Conservation (phyloP, 305 asterid species). For the Rubia peregrina region DNA sequence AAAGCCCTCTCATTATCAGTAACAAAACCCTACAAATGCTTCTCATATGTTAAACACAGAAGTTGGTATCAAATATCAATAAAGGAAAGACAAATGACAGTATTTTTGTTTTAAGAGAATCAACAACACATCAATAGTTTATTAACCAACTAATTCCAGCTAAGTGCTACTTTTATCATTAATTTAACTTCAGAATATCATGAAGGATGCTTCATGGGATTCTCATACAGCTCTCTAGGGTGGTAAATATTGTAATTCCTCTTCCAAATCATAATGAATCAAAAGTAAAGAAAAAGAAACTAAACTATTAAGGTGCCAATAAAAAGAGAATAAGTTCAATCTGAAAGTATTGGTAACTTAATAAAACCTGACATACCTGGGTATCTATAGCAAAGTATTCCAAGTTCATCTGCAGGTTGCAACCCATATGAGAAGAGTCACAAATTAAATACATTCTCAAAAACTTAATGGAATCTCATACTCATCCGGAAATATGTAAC, state of each 20-base stretch:
- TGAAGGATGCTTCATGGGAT: background rate
- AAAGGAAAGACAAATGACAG: background rate
- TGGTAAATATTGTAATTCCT: background rate
- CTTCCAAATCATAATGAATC: background rate
- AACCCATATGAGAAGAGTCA: conserved; percentile 30
- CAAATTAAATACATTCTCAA: conserved; percentile 14
- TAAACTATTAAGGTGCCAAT: background rate
- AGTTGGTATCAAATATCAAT: background rate
- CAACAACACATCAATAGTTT: background rate
- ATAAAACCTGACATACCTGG: conserved; percentile 57
- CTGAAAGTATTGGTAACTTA: background rate
- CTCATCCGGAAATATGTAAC: conserved; percentile 28
- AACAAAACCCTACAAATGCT: conserved; percentile 56
- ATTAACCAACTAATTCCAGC: background rate
- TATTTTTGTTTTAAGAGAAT: background rate
- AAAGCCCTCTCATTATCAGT: conserved; percentile 92
- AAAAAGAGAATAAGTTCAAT: background rate
- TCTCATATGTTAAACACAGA: background rate
- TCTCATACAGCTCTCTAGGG: background rate
- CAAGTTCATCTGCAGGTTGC: conserved; percentile 89
- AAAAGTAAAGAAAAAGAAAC: background rate
- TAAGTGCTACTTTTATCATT: background rate
- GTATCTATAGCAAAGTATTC: conserved; percentile 90
- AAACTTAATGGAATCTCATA: conserved; percentile 19
- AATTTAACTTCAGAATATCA: background rate